Evolutionary conservation across 208 protist genomes (phyloP), one percentile per base, ranked within the genome.

Genomic region (Lotmaria passim): DNA sequence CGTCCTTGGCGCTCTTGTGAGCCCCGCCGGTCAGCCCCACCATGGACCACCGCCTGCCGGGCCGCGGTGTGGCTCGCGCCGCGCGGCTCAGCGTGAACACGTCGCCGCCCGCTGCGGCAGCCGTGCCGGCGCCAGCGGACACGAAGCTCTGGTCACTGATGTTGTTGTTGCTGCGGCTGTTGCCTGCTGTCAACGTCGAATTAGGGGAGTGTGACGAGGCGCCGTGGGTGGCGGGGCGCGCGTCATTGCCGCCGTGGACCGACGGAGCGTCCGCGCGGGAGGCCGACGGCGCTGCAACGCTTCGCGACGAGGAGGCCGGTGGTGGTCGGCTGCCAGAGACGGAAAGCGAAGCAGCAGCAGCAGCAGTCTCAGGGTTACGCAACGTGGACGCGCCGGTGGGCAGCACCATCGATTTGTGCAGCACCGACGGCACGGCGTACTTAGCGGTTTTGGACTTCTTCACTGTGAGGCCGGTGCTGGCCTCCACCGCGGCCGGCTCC

Each of bases 401-500:
- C 23, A 66, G 31, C 52, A 75, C 69, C 23, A 50, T 68, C 31
- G 52, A 63, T 39, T 55, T 39, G 52, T 67, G 69, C 69, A 75
- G 44, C 31, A 68, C 60, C 41, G 69, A 75, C 39, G 62, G 62
- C 36, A 58, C 36, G 30, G 62, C 47, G 38, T 59, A 46, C 50
- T 58, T 59, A n/a, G 59, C 34, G 24, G 39, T 64, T 28, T 39
- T 58, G 19, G 52, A 64, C 39, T 31, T 19, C 60, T 43, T 55
- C 69, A 55, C 17, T 5, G 21, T 24, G 12, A 46, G 43, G 10
- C 48, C 11, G 8, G n/a, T 21, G n/a, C 39, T 30, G 31, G n/a
- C 23, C 17, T 47, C 23, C 7, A 28, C 30, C 7, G 30, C 0
- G 11, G 38, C 6, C 3, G 63, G 6, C 10, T 30, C 39, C 33